Percentiles rank a stretch among this genome's conserved stretches.
Conservation (phyloP, 208 protist genomes). For the Wallacemonas sp. region DNA sequence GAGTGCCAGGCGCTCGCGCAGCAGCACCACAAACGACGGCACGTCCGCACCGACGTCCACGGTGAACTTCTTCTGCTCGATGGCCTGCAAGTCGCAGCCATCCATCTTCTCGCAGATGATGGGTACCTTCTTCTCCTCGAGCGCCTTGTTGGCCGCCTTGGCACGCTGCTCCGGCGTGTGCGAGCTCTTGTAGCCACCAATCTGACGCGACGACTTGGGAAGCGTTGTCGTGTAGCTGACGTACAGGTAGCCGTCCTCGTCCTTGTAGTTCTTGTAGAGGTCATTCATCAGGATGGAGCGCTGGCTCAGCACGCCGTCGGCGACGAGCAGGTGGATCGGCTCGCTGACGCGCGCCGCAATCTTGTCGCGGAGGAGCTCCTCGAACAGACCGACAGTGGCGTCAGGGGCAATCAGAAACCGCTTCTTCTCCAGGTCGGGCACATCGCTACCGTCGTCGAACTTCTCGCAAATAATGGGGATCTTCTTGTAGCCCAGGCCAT, state of each 20-base stretch:
- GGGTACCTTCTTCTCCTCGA: constrained; percentile 76
- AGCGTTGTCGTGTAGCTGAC: constrained; percentile 73
- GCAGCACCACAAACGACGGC: constrained; percentile 12
- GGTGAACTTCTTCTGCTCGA: constrained; percentile 88
- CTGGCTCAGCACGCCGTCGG: constrained; percentile 36
- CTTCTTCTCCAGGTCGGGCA: constrained; percentile 26
- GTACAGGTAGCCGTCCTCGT: constrained; percentile 90
- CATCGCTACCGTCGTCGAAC: constrained; percentile 37
- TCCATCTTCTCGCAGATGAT: constrained; percentile 91
- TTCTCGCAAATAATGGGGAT: constrained; percentile 91
- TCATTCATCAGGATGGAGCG: constrained; percentile 24
- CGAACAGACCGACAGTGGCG: constrained; percentile 26
- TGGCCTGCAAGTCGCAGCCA: constrained; percentile 69
- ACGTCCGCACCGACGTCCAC: constrained; percentile 33
- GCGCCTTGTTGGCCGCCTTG: constrained; percentile 49
- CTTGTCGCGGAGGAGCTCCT: constrained; percentile 23
- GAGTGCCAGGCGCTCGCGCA: constrained; percentile 11
- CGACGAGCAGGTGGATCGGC: constrained; percentile 32
- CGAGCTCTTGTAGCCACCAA: constrained; percentile 36
- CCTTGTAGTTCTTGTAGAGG: constrained; percentile 86
- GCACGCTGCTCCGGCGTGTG: constrained; percentile 56
- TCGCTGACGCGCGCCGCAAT: constrained; percentile 22
- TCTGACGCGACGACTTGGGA: constrained; percentile 31
- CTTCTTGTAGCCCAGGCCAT: constrained; percentile 58
- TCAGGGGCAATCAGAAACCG: constrained; percentile 26